Base-by-base conservation (phyloP, 2,329 filamentous ascomycete genomes). In the Curvularia verruculosa region DNA sequence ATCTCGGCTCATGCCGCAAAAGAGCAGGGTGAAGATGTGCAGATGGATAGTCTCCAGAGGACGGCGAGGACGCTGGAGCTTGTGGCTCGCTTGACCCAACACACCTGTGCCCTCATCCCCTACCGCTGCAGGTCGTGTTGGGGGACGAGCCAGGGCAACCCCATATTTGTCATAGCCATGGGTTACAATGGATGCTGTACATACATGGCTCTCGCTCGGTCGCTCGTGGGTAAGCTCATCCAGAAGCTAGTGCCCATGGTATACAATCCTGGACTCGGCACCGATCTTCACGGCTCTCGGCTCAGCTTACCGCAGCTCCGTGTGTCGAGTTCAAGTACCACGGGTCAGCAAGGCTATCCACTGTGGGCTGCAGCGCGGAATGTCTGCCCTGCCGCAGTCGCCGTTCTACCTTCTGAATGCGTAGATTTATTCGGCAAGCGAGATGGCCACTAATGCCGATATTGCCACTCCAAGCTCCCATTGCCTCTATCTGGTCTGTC, bases 291-390 rank as follows among this genome's bases (percentile, higher is more conserved):
- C 52, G 53, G 60, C 58, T 40, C 63, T 68, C 66, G 70, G 70
- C 65, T 64, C 58, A 59, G 56, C 56, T 62, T 61, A 62, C 68
- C 67, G 70, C 69, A 54, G 63, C 72, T 67, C 71, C 70, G 71
- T 52, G 57, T 53, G 59, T 61, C 68, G 64, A 70, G 43, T 66
- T 64, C 61, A 28, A 48, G 44, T 64, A 46, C 46, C 41, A 54
- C 51, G 52, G 49, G 56, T 49, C 34, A 56, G 37, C 34, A 34
- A 28, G 24, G 43, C 46, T 43, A 49, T 58, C 31, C 43, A 48
- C 47, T 40, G 46, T 45, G 41, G 41, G 18, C 28, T 50, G 54
- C 54, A 50, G 40, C 46, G 39, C 45, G 41, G 41, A 44, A 47
- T 39, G 28, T 54, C 54, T 57, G 50, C 45, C 40, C 54, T 54